A percentile compares a stretch with the other conserved stretches of the same genome.
Conservation (phyloP, 371 early-diverging fungal species). For the Mucor indicus region DNA sequence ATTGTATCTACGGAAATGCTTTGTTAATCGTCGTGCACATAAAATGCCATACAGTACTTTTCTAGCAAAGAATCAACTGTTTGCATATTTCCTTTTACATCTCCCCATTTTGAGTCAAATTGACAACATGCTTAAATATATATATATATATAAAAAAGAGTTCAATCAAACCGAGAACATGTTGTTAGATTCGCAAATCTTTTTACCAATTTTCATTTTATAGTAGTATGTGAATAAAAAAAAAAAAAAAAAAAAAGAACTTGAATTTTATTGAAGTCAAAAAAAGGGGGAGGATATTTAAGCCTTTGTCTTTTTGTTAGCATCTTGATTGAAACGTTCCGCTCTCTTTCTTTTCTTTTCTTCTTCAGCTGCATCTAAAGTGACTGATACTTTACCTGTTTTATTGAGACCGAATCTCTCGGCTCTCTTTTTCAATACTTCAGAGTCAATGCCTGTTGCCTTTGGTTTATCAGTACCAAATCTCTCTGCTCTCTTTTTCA, state of each 20-base stretch:
- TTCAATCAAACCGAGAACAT: too few species aligned
- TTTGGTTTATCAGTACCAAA: not conserved
- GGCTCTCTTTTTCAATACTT: conserved; percentile 47
- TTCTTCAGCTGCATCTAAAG: conserved; percentile 50
- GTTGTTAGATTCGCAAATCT: too few species aligned
- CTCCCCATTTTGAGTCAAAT: conserved; percentile 33
- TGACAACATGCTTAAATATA: conserved; percentile 44
- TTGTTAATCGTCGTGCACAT: too few species aligned
- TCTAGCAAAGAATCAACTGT: conserved; percentile 20
- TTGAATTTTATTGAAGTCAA: not conserved
- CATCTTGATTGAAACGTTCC: conserved; percentile 50
- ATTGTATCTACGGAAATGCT: conserved; percentile 30
- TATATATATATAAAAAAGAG: not conserved
- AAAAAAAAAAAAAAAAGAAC: not conserved
- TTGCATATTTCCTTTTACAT: conserved; percentile 36
- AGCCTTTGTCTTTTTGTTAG: conserved; percentile 23
- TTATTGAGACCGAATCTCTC: conserved; percentile 44
- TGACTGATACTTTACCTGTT: conserved; percentile 10
- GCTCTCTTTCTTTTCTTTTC: conserved; percentile 69
- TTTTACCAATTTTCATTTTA: conserved; percentile 14
- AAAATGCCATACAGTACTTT: conserved; percentile 17
- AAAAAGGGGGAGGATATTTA: not conserved
- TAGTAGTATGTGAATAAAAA: not conserved
- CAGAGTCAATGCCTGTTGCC: conserved; percentile 33
- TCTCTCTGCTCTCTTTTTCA: conserved; percentile 33